phyloP scores from a whole-genome alignment of 192 early-diverging fungal species.

The Backusella tuberculispora region DNA sequence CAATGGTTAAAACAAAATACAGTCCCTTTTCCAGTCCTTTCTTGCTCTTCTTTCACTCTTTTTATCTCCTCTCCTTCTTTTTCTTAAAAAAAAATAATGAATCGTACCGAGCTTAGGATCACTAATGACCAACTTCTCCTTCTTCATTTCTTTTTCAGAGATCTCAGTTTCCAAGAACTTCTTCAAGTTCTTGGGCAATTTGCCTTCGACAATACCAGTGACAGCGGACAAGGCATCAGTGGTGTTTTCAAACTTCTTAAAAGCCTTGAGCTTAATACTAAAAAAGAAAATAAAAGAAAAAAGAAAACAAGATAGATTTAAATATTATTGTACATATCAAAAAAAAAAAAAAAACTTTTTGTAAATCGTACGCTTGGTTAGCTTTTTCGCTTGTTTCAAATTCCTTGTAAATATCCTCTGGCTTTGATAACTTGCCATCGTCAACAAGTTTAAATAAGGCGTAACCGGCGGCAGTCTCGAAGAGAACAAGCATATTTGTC shows the following conservation, averaged over 20 bases:
- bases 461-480: slow-evolving; percentile 96
- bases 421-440: slow-evolving; percentile 86
- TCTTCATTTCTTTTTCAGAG: slow-evolving; percentile 86
- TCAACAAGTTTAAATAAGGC: slow-evolving; percentile 95
- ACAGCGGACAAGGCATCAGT: slow-evolving; percentile 95
- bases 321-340: background rate
- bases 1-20: background rate
- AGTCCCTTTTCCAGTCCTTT: background rate
- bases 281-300: background rate
- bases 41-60: background rate
- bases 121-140: slow-evolving; percentile 89
- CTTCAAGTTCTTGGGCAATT: slow-evolving; percentile 94
- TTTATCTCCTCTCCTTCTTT: background rate
- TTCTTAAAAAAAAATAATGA: slow-evolving; percentile 25
- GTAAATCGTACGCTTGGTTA: slow-evolving; percentile 76
- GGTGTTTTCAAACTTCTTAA: slow-evolving; percentile 98
- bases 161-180: slow-evolving; percentile 87
- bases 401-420: slow-evolving; percentile 84
- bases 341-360: too few relatives aligned
- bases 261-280: slow-evolving; percentile 91
- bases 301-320: too few relatives aligned
- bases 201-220: slow-evolving; percentile 94
- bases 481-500: slow-evolving; percentile 86
- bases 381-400: slow-evolving; percentile 89
- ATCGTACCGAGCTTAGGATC: slow-evolving; percentile 90